Percentiles rank a stretch among this genome's conserved stretches.
These are phyloP conservation scores for Aspergillus fructus DNA, from an alignment of 2,329 filamentous ascomycete genomes.

Conservation along the genomic window DNA sequence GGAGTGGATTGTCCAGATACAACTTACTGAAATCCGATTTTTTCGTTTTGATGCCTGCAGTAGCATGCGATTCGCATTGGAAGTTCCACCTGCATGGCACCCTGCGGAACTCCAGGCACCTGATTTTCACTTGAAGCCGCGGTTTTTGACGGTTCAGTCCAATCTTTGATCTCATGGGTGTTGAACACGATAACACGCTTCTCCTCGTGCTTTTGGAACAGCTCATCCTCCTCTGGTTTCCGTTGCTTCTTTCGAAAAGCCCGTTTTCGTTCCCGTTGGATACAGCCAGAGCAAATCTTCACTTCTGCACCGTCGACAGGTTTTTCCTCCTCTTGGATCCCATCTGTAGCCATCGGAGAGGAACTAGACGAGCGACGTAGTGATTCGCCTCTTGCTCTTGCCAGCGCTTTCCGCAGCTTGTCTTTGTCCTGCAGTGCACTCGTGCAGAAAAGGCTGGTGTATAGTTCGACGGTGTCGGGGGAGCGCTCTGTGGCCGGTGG, in stretches of 20 bases:
- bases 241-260: constrained; percentile 91
- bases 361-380: constrained; percentile 38
- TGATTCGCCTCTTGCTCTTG: constrained; percentile 50
- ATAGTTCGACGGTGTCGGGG: constrained; percentile 74
- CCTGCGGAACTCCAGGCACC: constrained; percentile 43
- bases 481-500: constrained; percentile 66
- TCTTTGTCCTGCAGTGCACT: constrained; percentile 80
- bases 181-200: constrained; percentile 89
- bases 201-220: constrained; percentile 78
- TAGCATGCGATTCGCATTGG: constrained; percentile 98
- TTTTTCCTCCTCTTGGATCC: constrained; percentile 65
- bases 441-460: constrained; percentile 82
- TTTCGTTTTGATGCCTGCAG: constrained; percentile 92
- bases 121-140: constrained; percentile 44
- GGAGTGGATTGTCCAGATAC: background rate
- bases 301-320: constrained; percentile 91
- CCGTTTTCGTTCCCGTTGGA: constrained; percentile 84
- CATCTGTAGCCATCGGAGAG: constrained; percentile 44
- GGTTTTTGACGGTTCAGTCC: constrained; percentile 63
- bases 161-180: constrained; percentile 81
- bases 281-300: constrained; percentile 87
- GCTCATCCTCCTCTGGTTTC: constrained; percentile 86
- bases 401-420: constrained; percentile 66
- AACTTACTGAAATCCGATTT: constrained; percentile 72
- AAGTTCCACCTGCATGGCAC: constrained; percentile 74